Base-by-base conservation (phyloP, 805 yeast genomes). In the Nadsonia fulvescens region DNA sequence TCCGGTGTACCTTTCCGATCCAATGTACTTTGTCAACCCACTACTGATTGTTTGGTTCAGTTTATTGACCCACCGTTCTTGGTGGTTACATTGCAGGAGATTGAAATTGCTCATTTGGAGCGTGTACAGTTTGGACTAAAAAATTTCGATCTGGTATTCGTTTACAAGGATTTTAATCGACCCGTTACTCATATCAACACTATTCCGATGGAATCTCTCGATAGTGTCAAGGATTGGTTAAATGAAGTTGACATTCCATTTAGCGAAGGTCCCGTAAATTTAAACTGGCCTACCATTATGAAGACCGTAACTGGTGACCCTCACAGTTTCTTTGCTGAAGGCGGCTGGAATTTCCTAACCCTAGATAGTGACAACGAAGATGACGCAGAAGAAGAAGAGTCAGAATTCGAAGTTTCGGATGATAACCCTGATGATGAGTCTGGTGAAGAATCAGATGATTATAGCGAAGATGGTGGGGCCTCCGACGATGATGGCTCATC, bases 1-100 rank as follows among this genome's bases (percentile, higher is more conserved):
- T 78, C 71, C 38, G 98, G 98, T 65, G 98, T 89, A 14, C 96
- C 98, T 20, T 77, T 74, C 51, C 66, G 96, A 45, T 78, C 95
- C 5, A 76, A 92, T 9, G 94, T 89, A 10, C 70, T 74, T 42
- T 74, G 93, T 62, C 77, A 86, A 70, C 98, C 98, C 26, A 83
- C 96, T 0, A 72, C 96, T 44, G 96, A 89, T 49, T 89, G 96
- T 61, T 63, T 89, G 41, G 76, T 89, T 24, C 96, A 86, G 55
- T 63, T 89, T 35, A 66, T 82, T 33, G 98, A 89, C 44, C 86
- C 94, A 4, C 98, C 98, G 26, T 89, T 83, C 46, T 56, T 83
- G 48, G 96, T 86, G 20, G 71, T 89, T 15, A 79, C 93, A 4
- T 59, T 89, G 37, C 81, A 70, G 34, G 96, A 89, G 42, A 77